These are phyloP conservation scores for Cercospora zeae-maydis DNA, from an alignment of 2,329 filamentous ascomycete species.

Conservation along the genomic window DNA sequence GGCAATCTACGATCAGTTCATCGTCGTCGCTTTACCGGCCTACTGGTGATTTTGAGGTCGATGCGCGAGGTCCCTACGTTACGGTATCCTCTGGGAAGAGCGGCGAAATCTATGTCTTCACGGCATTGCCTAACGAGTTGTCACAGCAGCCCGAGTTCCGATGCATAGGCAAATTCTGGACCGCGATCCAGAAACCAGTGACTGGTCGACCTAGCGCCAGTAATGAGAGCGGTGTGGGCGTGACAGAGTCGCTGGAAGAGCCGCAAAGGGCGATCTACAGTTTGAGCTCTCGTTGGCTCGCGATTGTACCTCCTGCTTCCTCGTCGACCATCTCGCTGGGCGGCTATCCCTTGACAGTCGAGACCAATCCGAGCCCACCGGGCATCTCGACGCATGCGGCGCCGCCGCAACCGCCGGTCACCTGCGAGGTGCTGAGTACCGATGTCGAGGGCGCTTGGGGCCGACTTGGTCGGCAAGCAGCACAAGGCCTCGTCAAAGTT, in stretches of 20 bases:
- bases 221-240: slow-evolving; percentile 35
- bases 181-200: slow-evolving; percentile 55
- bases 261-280: slow-evolving; percentile 60
- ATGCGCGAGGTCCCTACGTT: slow-evolving; percentile 68
- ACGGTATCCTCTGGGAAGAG: slow-evolving; percentile 75
- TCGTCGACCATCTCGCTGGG: slow-evolving; percentile 68
- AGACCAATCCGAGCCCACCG: slow-evolving; percentile 53
- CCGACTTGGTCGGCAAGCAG: slow-evolving; percentile 60
- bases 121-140: slow-evolving; percentile 31
- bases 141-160: slow-evolving; percentile 43
- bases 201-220: slow-evolving; percentile 13
- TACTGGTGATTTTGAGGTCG: slow-evolving; percentile 68
- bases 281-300: slow-evolving; percentile 70
- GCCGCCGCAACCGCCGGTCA: slow-evolving; percentile 64
- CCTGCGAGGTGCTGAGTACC: slow-evolving; percentile 67
- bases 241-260: slow-evolving; percentile 16
- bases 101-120: slow-evolving; percentile 80
- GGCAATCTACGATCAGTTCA: slow-evolving; percentile 26
- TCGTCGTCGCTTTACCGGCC: slow-evolving; percentile 53
- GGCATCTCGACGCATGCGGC: slow-evolving; percentile 59
- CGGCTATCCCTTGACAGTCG: slow-evolving; percentile 56
- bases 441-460: slow-evolving; percentile 54
- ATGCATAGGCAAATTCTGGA: slow-evolving; percentile 91
- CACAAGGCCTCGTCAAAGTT: slow-evolving; percentile 75
- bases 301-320: slow-evolving; percentile 65